Conservation (phyloP, 2,329 filamentous ascomycete genomes). For the Coccinonectria pachysandricola region DNA sequence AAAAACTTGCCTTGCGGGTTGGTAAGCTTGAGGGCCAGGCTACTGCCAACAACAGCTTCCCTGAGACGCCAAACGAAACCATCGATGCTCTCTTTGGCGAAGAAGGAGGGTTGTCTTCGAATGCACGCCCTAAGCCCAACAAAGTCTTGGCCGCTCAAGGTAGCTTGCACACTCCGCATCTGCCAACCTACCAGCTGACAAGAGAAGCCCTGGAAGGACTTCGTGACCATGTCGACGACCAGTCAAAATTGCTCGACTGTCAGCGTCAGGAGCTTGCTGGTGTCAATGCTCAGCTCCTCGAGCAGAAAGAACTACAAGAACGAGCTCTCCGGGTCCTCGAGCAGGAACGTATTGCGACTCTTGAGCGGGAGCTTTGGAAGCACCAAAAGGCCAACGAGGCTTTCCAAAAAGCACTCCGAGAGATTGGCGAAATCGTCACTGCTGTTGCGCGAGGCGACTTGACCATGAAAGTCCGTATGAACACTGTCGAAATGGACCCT, state of each 20-base stretch:
- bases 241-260: slow-evolving; percentile 82
- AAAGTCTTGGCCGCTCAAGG: slow-evolving; percentile 36
- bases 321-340: slow-evolving; percentile 74
- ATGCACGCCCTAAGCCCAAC: slow-evolving; percentile 30
- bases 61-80: slow-evolving; percentile 73
- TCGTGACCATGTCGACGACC: slow-evolving; percentile 83
- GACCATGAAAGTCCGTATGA: slow-evolving; percentile 93
- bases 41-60: slow-evolving; percentile 51
- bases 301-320: slow-evolving; percentile 79
- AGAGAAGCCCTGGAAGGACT: slow-evolving; percentile 78
- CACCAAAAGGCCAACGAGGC: slow-evolving; percentile 97
- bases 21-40: slow-evolving; percentile 75
- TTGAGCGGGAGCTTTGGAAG: slow-evolving; percentile 91
- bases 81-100: slow-evolving; percentile 54
- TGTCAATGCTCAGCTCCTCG: slow-evolving; percentile 74
- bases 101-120: slow-evolving; percentile 37
- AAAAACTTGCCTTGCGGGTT: slow-evolving; percentile 65
- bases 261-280: slow-evolving; percentile 79
- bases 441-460: slow-evolving; percentile 91
- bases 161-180: slow-evolving; percentile 28
- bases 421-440: slow-evolving; percentile 96
- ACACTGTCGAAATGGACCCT: slow-evolving; percentile 92
- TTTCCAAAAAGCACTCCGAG: slow-evolving; percentile 92
- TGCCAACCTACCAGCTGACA: slow-evolving; percentile 45
- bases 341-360: slow-evolving; percentile 73